Percentiles rank a stretch among this genome's conserved stretches.
Conservation (phyloP, 2,329 filamentous ascomycete species). For the Bipolaris sorokiniana region DNA sequence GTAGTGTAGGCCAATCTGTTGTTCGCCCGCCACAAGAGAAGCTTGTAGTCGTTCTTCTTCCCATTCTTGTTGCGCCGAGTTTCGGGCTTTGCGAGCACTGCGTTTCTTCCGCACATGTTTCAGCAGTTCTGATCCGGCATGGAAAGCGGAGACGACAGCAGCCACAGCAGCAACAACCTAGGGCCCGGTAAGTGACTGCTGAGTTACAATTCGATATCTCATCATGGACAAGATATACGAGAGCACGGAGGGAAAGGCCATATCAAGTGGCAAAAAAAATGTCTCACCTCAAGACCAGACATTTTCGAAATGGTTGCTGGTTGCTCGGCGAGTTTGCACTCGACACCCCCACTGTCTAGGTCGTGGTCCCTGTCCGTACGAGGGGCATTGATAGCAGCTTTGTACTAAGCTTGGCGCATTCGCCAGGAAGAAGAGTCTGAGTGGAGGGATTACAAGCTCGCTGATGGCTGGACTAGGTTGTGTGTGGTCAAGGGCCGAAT, state of each 20-base stretch:
- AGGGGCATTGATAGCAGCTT: conserved; percentile 5
- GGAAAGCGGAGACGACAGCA: conserved; percentile 53
- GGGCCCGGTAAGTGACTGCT: neutral
- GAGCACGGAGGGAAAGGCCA: neutral
- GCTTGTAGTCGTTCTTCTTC: conserved; percentile 49
- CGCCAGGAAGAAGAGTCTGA: neutral
- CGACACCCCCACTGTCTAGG: neutral
- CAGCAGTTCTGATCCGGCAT: conserved; percentile 49
- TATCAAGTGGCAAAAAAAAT: neutral
- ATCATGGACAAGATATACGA: neutral
- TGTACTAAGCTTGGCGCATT: neutral
- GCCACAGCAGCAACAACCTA: conserved; percentile 52
- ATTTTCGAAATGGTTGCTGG: conserved; percentile 14
- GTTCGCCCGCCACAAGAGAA: conserved; percentile 48
- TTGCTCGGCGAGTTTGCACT: neutral
- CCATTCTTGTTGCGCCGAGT: conserved; percentile 35
- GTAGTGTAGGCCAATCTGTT: conserved; percentile 44
- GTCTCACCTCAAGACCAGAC: conserved; percentile 40
- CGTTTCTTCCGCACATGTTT: conserved; percentile 46
- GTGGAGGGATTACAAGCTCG: neutral
- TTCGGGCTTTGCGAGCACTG: conserved; percentile 35
- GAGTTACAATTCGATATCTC: neutral
- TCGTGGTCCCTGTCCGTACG: conserved; percentile 1
- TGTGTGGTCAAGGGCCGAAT: neutral
- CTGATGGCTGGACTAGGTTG: neutral